Evolutionary conservation across 441 rosid genomes (phyloP).

Genomic region (Populus tomentosa): DNA sequence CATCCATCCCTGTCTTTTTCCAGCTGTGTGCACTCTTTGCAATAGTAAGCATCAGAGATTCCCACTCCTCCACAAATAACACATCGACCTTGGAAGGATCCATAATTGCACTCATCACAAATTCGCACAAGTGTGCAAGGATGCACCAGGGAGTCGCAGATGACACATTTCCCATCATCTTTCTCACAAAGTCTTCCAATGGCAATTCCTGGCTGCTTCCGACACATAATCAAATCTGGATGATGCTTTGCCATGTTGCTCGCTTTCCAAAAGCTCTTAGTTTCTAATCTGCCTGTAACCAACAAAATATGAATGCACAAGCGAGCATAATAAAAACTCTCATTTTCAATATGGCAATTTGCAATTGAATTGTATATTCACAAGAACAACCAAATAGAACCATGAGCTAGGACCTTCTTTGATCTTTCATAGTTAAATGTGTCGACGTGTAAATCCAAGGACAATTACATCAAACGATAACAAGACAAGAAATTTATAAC

Average conservation of each 20-base stretch:
- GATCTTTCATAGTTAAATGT: no score
- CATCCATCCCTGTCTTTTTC: constrained; percentile 92
- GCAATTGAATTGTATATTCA: background rate
- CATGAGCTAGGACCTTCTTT: no score
- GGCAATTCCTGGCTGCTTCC: constrained; percentile 90
- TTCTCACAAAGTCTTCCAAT: constrained; percentile 82
- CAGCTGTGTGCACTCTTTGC: constrained; percentile 86
- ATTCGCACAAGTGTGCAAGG: constrained; percentile 90
- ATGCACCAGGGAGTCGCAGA: constrained; percentile 77
- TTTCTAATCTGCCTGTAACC: constrained; percentile 7
- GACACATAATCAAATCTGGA: constrained; percentile 87
- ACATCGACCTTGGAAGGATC: constrained; percentile 87
- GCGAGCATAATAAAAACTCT: background rate
- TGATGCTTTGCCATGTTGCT: constrained; percentile 81
- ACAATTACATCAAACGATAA: background rate
- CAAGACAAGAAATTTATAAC: background rate
- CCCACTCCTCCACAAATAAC: constrained; percentile 91
- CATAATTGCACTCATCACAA: constrained; percentile 87
- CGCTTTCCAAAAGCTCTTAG: background rate
- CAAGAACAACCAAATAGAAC: background rate
- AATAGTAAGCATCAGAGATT: constrained; percentile 80
- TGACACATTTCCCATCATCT: constrained; percentile 81
- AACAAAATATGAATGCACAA: background rate
- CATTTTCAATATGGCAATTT: background rate
- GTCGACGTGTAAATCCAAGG: background rate